Base-by-base conservation (phyloP, 2,329 filamentous ascomycete genomes). In the Domatiomyces catenatus region DNA sequence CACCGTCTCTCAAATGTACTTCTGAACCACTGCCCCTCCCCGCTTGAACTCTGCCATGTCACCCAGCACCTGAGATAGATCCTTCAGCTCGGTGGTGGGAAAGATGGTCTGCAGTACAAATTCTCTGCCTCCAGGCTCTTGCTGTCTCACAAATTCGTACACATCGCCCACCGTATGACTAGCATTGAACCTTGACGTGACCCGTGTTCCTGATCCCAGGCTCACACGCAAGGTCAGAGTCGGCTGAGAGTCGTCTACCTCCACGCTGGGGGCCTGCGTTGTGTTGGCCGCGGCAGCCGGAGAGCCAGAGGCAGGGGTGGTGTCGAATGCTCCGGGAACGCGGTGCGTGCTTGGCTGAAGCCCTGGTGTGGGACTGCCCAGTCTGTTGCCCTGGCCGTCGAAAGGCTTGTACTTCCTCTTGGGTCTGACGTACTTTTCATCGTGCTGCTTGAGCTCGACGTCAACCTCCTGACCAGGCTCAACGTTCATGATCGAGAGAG, bases 61-160 rank as follows among this genome's bases (percentile, higher is more conserved):
- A 2, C 68, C 71, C 22, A 74, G 62, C 7, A 63, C 62, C 20
- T 63, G 62, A 4, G 63, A 60, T 64, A 76, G 75, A 58, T 83
- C 78, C 15, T 64, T 73, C 42, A 82, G 65, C 60, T 82, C 78
- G 57, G 75, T 80, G 51, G 71, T 79, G 0, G 79, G 79, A 62
- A 83, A 82, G 0, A 79, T 82, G 4, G 79, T 82, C 75, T 81
- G 80, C 52, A 83, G 65, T 3, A 74, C 76, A 66, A 76, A 83
- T 3, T 69, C 58, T 32, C 79, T 70, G 54, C 71, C 74, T 12
- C 66, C 63, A 0, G 76, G 63, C 46, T 71, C 77, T 4, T 77
- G 69, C 10, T 71, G 70, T 49, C 70, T 64, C 45, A 82, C 78
- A 59, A 82, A 82, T 43, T 69, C 65, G 63, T 82, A 82, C 42